These are phyloP conservation scores for Phytophthora gonapodyides DNA, from an alignment of 352 stramenopile species.

Conservation along the genomic window DNA sequence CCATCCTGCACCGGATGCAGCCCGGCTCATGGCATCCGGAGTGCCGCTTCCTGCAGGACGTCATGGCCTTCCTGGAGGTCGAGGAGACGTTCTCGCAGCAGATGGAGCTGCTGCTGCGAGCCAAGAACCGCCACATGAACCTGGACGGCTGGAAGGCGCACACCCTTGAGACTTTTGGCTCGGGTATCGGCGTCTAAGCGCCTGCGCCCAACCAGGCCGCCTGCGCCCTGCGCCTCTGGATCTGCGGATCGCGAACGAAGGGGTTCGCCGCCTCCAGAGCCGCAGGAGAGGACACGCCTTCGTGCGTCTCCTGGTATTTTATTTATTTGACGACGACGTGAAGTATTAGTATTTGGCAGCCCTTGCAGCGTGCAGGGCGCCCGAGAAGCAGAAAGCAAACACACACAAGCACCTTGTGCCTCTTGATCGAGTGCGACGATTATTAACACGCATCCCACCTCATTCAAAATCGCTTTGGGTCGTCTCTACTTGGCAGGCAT, in stretches of 20 bases:
- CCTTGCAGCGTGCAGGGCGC: constrained; percentile 17
- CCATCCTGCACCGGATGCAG: constrained; percentile 79
- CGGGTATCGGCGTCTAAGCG: constrained; percentile 63
- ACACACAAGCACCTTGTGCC: constrained; percentile 15
- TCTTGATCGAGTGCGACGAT: constrained; percentile 30
- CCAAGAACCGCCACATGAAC: constrained; percentile 69
- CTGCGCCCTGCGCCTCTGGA: constrained; percentile 17
- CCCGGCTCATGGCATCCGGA: constrained; percentile 64
- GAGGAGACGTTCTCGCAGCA: constrained; percentile 74
- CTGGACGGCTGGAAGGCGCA: constrained; percentile 80
- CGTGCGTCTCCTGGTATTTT: constrained; percentile 15
- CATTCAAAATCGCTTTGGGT: constrained; percentile 20
- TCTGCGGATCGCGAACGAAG: constrained; percentile 42
- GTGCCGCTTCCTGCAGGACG: constrained; percentile 82
- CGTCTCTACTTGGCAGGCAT: constrained; percentile 16
- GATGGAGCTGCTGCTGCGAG: constrained; percentile 65
- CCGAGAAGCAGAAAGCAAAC: constrained; percentile 19
- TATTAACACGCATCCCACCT: constrained; percentile 36
- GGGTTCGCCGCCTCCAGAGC: constrained; percentile 28
- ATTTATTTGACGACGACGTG: constrained; percentile 38
- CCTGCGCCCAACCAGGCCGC: constrained; percentile 1
- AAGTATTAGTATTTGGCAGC: constrained; percentile 27
- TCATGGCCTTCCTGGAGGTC: constrained; percentile 80
- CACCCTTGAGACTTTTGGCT: constrained; percentile 78
- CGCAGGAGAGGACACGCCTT: constrained; percentile 9